Base-by-base conservation (phyloP, 768 basidiomycete genomes). In the Termitomyces sp. region DNA sequence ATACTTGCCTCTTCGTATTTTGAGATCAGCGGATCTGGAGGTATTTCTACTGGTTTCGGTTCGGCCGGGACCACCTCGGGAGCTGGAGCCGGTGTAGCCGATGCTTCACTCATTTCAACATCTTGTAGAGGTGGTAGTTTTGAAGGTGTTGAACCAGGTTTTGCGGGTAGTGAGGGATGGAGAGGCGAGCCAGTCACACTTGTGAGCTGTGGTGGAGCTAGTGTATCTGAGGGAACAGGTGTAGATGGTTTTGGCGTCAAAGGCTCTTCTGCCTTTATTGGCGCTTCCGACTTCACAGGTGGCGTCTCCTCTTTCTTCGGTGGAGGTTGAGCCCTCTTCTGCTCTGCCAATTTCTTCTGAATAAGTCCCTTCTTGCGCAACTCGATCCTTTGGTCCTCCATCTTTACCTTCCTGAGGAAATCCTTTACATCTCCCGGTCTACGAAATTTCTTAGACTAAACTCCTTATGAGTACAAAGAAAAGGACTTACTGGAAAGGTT, bases 341-440 rank as follows among this genome's bases (percentile, higher is more conserved):
- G 74, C 71, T 42, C 74, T 64, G 32, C 56, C 33, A 57, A 28
- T 49, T 48, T 57, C 58, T 66, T 74, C 32, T 71, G 76, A 36
- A 40, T 24, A 28, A 75, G 74, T 66, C 58, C 73, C 69, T 69
- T 79, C 69, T 71, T 83, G 72, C 76, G 81, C 79, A 75, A 74
- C 33, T 82, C 81, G 55, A 91, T 90, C 24, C 81, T 78, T 22
- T 74, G 76, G 63, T 92, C 89, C 68, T 88, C 87, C 60, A 80
- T 77, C 69, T 88, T 86, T 68, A 89, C 77, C 71, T 88, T 86
- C 70, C 84, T 88, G 46, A 89, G 80, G 58, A 89, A 92, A 68
- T 88, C 86, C 63, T 87, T 87, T 59, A 91, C 84, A 59, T 89
- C 87, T 8, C 89, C 90, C 46, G 88, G 82, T 36, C 90, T 91